Evolutionary conservation across 257 asterid species (phyloP), one percentile per base, ranked within the genome.

Genomic region (Verbena officinalis): DNA sequence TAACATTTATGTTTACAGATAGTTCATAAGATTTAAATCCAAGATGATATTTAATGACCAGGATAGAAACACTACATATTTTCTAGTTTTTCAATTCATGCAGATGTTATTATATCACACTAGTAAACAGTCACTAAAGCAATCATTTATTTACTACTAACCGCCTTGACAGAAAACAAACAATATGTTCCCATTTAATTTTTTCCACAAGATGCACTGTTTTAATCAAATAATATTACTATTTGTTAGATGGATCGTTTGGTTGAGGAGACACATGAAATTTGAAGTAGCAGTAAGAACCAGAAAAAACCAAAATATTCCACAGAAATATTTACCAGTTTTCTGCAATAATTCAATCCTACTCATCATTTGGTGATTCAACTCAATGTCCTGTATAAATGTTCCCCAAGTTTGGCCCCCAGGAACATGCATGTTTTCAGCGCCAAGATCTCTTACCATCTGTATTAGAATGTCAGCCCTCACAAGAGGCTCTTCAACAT

Each of bases 381-480:
- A 80, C 76, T 88, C 95, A 50, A 90, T 81, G 68, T 74, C 68
- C 69, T 81, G 97, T 69, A 93, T 80, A 67, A 93, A 73, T 33
- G 95, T 82, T 52, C 83, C 85, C 80, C 89, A 80, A 46, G 65
- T 55, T 49, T 23, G 79, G 43, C 50, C 77, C 65, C 55, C 83
- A 9, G 65, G 67, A 73, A 50, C 71, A 52, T 59, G 65, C 3
- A 70, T 55, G 66, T 58, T 69, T 33, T 69, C 85, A 50, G 73
- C 81, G 68, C 73, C 66, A 63, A 93, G 84, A 65, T 80, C 94
- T 75, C 92, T 81, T 51, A 93, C 59, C 6, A 83, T 75, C 79
- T 93, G 95, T 64, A 88, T 73, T 51, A 93, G 60, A 69, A 93
- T 86, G 66, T 93, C 97, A 13, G 95, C 85, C 82, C 99, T 84